Conservation (phyloP, 805 yeast species). For the Candida orba region DNA sequence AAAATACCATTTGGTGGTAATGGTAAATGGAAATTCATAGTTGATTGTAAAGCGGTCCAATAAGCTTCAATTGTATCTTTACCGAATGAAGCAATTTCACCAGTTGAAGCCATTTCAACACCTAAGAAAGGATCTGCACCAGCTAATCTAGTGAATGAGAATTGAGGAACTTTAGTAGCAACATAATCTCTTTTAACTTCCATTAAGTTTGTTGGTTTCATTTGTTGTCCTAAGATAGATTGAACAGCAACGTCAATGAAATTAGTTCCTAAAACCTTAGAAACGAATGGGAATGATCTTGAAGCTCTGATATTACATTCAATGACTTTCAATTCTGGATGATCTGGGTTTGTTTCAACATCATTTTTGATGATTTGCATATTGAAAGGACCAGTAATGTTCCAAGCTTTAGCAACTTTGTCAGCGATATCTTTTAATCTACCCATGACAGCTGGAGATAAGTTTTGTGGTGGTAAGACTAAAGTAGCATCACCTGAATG, state of each 20-base stretch:
- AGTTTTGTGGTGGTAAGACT: conserved; percentile 82
- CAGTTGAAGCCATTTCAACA: conserved; percentile 99
- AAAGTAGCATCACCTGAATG: conserved; percentile 99
- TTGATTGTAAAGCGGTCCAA: conserved; percentile 95
- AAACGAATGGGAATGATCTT: conserved; percentile 97
- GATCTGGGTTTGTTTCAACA: conserved; percentile 48
- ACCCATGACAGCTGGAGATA: conserved; percentile 56
- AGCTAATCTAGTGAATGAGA: conserved; percentile 95
- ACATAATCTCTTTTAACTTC: conserved; percentile 66
- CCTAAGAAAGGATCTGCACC: conserved; percentile 99
- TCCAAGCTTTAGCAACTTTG: conserved; percentile 91
- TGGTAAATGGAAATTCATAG: conserved; percentile 95
- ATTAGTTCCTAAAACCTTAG: conserved; percentile 91
- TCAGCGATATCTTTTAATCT: conserved; percentile 85
- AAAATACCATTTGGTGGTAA: conserved; percentile 82
- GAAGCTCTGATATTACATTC: conserved; percentile 99
- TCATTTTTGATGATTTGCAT: conserved; percentile 91
- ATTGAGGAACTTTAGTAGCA: conserved; percentile 97
- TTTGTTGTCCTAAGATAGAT: conserved; percentile 64
- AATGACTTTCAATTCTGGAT: conserved; percentile 79
- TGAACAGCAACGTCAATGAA: conserved; percentile 92
- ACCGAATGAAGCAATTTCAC: conserved; percentile 98
- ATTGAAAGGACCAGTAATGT: conserved; percentile 96
- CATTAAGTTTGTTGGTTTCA: conserved; percentile 81
- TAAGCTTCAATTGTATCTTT: conserved; percentile 79